Evolutionary conservation across 305 asterid genomes (phyloP).

Genomic region (Fraxinus paxiana): DNA sequence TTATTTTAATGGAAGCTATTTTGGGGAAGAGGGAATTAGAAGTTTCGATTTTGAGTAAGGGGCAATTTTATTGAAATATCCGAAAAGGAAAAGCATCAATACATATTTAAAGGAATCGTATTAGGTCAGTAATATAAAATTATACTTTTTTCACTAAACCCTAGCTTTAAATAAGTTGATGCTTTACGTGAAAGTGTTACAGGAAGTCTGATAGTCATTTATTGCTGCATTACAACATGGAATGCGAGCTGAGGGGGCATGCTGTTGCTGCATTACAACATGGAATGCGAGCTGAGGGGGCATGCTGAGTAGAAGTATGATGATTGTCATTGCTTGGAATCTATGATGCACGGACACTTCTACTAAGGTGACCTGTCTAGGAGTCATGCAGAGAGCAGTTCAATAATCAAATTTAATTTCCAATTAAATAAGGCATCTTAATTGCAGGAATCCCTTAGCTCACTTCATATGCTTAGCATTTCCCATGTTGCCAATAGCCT

Average conservation of each 20-base stretch:
- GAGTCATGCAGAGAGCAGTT: not conserved
- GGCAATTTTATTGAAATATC: not conserved
- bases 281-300: not conserved
- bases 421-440: not conserved
- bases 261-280: not conserved
- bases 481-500: not conserved
- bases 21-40: not conserved
- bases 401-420: not conserved
- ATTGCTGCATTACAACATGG: not conserved
- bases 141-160: not conserved
- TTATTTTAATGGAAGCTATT: not conserved
- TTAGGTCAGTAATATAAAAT: not conserved
- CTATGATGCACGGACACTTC: not conserved
- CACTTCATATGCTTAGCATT: not conserved
- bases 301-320: not conserved
- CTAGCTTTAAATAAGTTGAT: not conserved
- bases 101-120: not conserved
- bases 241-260: not conserved
- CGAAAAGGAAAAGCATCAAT: not conserved
- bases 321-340: not conserved
- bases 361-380: too few species aligned
- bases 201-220: not conserved
- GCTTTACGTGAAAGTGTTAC: not conserved
- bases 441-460: constrained; percentile 7
- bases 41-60: not conserved